phyloP scores from a whole-genome alignment of 345 rosid genomes.

The Abelmoschus esculentus region DNA sequence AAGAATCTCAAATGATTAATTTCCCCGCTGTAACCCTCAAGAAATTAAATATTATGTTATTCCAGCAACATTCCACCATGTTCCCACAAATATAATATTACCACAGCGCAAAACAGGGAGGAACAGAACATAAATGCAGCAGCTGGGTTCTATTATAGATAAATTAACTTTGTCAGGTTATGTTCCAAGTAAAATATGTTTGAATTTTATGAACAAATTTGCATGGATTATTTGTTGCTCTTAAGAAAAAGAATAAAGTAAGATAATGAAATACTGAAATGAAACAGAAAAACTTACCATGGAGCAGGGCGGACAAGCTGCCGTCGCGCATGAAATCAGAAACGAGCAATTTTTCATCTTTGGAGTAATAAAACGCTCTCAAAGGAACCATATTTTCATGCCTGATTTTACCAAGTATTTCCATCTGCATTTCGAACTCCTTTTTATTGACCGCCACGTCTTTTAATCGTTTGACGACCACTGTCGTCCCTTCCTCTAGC shows the following conservation, averaged over 20 bases:
- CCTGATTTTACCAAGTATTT: constrained; percentile 51
- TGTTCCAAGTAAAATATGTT: no score
- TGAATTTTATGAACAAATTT: no score
- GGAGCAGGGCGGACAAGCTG: constrained; percentile 87
- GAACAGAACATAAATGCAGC: no score
- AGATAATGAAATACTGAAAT: no score
- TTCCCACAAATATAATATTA: background rate
- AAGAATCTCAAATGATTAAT: background rate
- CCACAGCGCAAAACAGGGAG: background rate
- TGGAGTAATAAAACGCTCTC: constrained; percentile 78
- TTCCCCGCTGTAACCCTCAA: no score
- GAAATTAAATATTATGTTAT: background rate
- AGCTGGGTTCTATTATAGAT: no score
- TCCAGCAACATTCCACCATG: background rate
- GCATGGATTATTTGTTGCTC: background rate
- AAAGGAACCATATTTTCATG: constrained; percentile 77
- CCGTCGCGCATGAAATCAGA: constrained; percentile 81
- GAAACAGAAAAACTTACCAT: constrained; percentile 38
- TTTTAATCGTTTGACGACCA: constrained; percentile 83
- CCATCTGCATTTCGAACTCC: constrained; percentile 84
- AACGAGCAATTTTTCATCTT: constrained; percentile 90
- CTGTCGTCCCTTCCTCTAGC: constrained; percentile 89
- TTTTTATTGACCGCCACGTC: constrained; percentile 65
- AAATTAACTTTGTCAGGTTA: no score
- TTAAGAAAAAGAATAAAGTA: no score